Conservation (phyloP, 2,329 filamentous ascomycete species). For the Aspergillus sojae region DNA sequence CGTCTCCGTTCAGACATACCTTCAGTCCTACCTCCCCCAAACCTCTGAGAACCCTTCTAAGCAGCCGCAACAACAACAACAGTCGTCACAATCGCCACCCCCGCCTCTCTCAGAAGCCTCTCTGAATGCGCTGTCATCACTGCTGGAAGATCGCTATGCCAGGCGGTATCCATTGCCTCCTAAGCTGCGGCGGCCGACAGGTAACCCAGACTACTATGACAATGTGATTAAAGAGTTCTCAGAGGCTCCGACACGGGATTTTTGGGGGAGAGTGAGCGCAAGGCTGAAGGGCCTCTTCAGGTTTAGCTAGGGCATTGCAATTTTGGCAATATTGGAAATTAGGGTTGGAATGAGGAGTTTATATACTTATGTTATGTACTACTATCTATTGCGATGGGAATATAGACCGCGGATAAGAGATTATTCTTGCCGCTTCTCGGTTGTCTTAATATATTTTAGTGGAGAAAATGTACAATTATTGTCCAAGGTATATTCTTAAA, state of each 20-base stretch:
- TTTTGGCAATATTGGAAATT: neutral
- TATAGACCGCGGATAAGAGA: neutral
- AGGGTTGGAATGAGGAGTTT: neutral
- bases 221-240: constrained; percentile 56
- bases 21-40: constrained; percentile 36
- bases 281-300: constrained; percentile 53
- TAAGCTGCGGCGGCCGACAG: constrained; percentile 52
- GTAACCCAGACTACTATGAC: constrained; percentile 56
- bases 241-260: constrained; percentile 54
- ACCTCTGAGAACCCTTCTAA: constrained; percentile 22
- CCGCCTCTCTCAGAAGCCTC: constrained; percentile 36
- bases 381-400: neutral
- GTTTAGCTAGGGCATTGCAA: constrained; percentile 29
- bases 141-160: constrained; percentile 62
- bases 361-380: constrained; percentile 10
- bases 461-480: neutral
- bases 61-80: constrained; percentile 16
- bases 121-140: constrained; percentile 60
- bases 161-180: constrained; percentile 53
- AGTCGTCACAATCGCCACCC: constrained; percentile 17
- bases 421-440: neutral
- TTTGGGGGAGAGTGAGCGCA: constrained; percentile 48
- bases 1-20: constrained; percentile 48
- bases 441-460: neutral
- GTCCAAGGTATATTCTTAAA: neutral